phyloP scores from a whole-genome alignment of 371 early-diverging fungal species.

The Smittium culicis region DNA sequence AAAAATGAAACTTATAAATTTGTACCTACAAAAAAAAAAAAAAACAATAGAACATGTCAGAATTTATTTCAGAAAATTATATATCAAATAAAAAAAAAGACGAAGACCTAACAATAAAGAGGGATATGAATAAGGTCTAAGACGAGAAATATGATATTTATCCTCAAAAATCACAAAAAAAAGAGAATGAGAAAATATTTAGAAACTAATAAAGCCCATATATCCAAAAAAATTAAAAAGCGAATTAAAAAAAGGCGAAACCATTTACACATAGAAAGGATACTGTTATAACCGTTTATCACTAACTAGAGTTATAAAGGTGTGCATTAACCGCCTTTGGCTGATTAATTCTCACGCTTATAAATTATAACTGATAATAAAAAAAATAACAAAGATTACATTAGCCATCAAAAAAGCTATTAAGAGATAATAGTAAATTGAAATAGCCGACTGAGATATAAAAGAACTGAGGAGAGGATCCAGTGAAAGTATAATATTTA shows the following conservation, averaged over 20 bases:
- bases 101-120: neutral
- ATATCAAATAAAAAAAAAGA: neutral
- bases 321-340: neutral
- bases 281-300: neutral
- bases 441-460: neutral
- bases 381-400: neutral
- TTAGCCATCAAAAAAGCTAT: neutral
- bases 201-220: neutral
- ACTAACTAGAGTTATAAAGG: neutral
- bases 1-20: neutral
- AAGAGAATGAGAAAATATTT: neutral
- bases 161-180: neutral
- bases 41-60: neutral
- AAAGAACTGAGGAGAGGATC: neutral
- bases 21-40: constrained; percentile 6
- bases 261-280: neutral
- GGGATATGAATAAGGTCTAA: constrained; percentile 4
- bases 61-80: neutral
- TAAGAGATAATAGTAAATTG: neutral
- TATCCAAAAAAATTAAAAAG: neutral
- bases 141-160: neutral
- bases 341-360: neutral
- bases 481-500: neutral
- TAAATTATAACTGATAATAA: neutral
- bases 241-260: neutral